Conservation (phyloP, 129 eudicot species). For the Chrysanthemum seticuspe region DNA sequence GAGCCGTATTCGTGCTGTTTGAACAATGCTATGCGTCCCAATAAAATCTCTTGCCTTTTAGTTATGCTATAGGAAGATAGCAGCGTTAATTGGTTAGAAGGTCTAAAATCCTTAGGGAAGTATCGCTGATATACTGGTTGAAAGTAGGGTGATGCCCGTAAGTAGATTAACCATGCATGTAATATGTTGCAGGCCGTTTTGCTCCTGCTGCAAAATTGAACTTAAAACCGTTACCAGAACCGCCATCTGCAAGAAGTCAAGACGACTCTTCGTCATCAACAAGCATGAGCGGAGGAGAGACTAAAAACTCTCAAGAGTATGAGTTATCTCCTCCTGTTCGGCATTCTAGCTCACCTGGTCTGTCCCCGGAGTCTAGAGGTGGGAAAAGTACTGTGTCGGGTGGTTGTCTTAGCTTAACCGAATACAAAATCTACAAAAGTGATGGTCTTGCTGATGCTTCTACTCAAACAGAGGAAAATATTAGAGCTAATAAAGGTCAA, state of each 20-base stretch:
- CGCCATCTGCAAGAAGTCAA: conserved; percentile 68
- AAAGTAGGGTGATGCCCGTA: no score
- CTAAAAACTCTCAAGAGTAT: conserved; percentile 65
- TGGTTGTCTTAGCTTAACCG: conserved; percentile 71
- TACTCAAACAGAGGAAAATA: conserved; percentile 75
- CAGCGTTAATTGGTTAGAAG: conserved; percentile 2
- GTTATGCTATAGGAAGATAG: background rate
- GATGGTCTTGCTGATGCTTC: conserved; percentile 89
- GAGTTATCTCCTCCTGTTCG: conserved; percentile 75
- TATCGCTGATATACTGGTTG: background rate
- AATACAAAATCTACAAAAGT: conserved; percentile 67
- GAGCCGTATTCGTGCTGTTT: background rate
- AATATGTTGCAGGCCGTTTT: conserved; percentile 48
- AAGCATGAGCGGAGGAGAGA: conserved; percentile 59
- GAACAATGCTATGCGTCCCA: background rate
- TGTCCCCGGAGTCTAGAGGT: conserved; percentile 64
- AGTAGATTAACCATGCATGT: background rate
- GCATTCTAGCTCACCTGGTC: conserved; percentile 53
- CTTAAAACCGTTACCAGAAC: conserved; percentile 69
- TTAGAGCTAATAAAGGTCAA: conserved; percentile 30
- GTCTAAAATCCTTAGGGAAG: conserved; percentile 3
- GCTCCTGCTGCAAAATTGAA: conserved; percentile 52
- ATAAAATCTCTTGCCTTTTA: conserved; percentile 2
- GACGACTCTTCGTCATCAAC: conserved; percentile 80
- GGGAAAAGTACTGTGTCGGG: conserved; percentile 52